Base-by-base conservation (phyloP, 208 protist genomes). In the Wallacemonas sp. region DNA sequence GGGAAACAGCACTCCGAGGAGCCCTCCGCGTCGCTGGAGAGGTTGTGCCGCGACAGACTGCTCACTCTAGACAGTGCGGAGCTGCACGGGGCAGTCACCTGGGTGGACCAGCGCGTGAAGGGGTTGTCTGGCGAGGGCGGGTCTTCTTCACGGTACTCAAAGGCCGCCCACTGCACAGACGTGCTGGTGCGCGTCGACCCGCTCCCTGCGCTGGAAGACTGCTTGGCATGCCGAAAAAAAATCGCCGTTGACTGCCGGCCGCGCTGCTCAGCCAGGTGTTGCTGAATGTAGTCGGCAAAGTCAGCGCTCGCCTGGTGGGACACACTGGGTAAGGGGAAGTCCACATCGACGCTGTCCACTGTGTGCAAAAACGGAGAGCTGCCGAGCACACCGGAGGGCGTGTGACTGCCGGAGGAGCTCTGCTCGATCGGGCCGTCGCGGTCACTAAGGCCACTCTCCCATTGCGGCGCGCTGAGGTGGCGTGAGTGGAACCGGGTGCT, bases 111-210 rank as follows among this genome's bases (percentile, higher is more conserved):
- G 8, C 30, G 50, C 6, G 50, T 57, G 50, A 57, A 57, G 5
- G 50, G 50, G 29, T 57, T 57, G 50, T 57, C 50, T 9, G 9
- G 17, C 13, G 50, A 27, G n/a, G 50, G 50, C 26, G 50, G 29
- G n/a, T 57, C 50, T 5, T 57, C 50, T n/a, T 57, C 50, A 32
- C 50, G 50, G 30, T 38, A 57, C 30, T 57, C 50, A 27, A 57
- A 57, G 30, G 50, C 50, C 5, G 24, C 17, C 50, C 50, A 57
- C 29, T 57, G 50, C 3, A 57, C 38, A 3, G 30, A 17, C 26
- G 30, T 30, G 13, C 29, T 27, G 5, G 50, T 10, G 29, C 50
- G 50, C 24, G 5, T 13, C 4, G 50, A 39, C 13, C n/a, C 30
- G 21, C 26, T 34, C 0, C 30, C 15, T 10, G 13, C 5, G 3